These are phyloP conservation scores for Pseudomonodictys pantanalensis DNA, from an alignment of 495 filamentous ascomycete genomes.

Conservation along the genomic window DNA sequence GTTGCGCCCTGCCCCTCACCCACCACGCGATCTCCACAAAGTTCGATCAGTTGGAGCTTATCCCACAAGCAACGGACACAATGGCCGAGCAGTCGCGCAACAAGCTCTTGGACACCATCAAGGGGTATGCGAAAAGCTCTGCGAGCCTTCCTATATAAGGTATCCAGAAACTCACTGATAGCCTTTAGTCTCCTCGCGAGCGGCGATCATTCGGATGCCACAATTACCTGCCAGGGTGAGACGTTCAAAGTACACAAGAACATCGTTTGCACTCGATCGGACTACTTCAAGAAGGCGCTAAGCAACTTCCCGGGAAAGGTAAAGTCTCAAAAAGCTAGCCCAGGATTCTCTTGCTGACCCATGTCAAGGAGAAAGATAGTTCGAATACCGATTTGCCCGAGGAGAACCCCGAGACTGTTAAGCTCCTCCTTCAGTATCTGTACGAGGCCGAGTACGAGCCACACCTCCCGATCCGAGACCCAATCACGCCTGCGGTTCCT, in stretches of 20 bases:
- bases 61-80: too few species aligned
- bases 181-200: conserved; percentile 2
- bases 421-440: conserved; percentile 50
- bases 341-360: neutral
- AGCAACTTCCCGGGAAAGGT: conserved; percentile 9
- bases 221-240: conserved; percentile 7
- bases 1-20: too few species aligned
- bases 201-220: conserved; percentile 11
- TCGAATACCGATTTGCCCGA: conserved; percentile 49
- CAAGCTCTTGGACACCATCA: neutral
- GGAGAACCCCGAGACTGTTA: conserved; percentile 50
- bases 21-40: too few species aligned
- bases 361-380: conserved; percentile 38
- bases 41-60: too few species aligned
- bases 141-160: neutral
- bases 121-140: neutral
- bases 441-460: conserved; percentile 51
- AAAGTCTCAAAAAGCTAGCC: neutral
- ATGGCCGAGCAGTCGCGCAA: conserved; percentile 10
- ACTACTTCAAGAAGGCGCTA: conserved; percentile 6
- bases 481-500: too few species aligned
- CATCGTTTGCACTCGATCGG: conserved; percentile 6
- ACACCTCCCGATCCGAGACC: neutral
- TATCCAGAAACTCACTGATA: too few species aligned
- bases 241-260: conserved; percentile 17